These are phyloP conservation scores for Bryum argenteum DNA, from an alignment of 225 moss, liverwort and hornwort genomes.

Conservation along the genomic window DNA sequence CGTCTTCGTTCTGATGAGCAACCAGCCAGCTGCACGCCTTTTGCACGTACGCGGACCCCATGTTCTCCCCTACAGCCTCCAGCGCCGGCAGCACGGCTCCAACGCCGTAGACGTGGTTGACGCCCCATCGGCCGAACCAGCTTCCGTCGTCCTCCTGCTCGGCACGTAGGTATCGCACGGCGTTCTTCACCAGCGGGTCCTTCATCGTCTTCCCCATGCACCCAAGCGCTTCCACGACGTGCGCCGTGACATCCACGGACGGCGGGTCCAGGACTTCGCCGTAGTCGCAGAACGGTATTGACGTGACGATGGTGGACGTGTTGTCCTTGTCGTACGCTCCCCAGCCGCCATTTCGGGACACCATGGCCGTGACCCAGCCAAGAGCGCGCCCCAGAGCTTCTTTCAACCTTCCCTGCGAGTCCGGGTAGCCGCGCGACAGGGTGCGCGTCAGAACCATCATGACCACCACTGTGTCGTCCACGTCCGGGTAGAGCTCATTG, in stretches of 20 bases:
- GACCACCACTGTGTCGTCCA: neutral
- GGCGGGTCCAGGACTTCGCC: conserved; percentile 1
- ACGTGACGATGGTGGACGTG: neutral
- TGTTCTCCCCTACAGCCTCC: neutral
- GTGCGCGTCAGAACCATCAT: neutral
- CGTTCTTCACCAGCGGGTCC: neutral
- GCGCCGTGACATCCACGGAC: neutral
- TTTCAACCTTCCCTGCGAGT: neutral
- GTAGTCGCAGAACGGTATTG: neutral
- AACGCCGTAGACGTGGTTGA: conserved; percentile 8
- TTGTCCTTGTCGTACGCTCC: neutral
- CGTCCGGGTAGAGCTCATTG: neutral
- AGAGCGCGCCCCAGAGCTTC: neutral
- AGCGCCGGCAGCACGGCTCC: neutral
- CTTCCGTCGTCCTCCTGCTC: conserved; percentile 12
- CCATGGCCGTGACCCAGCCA: neutral
- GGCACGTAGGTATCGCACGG: neutral
- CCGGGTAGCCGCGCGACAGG: neutral
- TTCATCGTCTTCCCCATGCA: neutral
- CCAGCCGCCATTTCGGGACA: neutral
- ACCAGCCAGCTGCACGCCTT: neutral
- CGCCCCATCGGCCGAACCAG: neutral
- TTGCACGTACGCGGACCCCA: neutral
- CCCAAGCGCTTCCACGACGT: neutral
- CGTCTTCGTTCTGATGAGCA: neutral